A percentile compares a stretch with the other conserved stretches of the same genome.
These are phyloP conservation scores for Venturia aucupariae DNA, from an alignment of 2,329 filamentous ascomycete genomes.

Conservation along the genomic window DNA sequence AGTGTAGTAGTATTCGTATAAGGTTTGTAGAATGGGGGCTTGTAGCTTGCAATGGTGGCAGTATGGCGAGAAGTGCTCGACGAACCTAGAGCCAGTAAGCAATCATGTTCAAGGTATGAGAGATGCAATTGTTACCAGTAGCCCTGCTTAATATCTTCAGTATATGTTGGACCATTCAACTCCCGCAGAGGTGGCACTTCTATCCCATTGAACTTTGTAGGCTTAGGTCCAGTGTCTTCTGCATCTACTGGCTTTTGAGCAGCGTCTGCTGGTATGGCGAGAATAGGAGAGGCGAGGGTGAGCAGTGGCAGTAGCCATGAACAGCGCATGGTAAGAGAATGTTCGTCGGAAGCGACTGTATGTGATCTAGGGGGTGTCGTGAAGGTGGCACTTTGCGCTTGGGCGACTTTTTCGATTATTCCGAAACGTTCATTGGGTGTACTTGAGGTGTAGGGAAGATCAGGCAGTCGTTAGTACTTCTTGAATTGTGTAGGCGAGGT, in stretches of 20 bases:
- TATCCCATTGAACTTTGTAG: constrained; percentile 50
- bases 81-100: constrained; percentile 28
- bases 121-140: constrained; percentile 48
- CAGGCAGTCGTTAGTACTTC: background rate
- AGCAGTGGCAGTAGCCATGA: constrained; percentile 12
- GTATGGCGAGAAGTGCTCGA: constrained; percentile 43
- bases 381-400: constrained; percentile 2
- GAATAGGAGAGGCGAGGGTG: constrained; percentile 8
- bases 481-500: background rate
- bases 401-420: background rate
- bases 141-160: constrained; percentile 51
- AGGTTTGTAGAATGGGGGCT: constrained; percentile 78
- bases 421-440: background rate
- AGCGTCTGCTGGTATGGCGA: constrained; percentile 3
- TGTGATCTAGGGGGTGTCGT: background rate
- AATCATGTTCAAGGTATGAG: constrained; percentile 15
- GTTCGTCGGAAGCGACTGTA: background rate
- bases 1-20: constrained; percentile 94
- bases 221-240: constrained; percentile 9
- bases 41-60: constrained; percentile 66
- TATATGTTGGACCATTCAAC: constrained; percentile 49
- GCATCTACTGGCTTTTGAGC: background rate
- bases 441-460: background rate
- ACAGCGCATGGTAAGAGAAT: constrained; percentile 10
- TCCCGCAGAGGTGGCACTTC: constrained; percentile 57